A percentile compares a stretch with the other conserved stretches of the same genome.
These are phyloP conservation scores for Saccharomycopsis sp. DNA, from an alignment of 805 yeast genomes.

Conservation along the genomic window DNA sequence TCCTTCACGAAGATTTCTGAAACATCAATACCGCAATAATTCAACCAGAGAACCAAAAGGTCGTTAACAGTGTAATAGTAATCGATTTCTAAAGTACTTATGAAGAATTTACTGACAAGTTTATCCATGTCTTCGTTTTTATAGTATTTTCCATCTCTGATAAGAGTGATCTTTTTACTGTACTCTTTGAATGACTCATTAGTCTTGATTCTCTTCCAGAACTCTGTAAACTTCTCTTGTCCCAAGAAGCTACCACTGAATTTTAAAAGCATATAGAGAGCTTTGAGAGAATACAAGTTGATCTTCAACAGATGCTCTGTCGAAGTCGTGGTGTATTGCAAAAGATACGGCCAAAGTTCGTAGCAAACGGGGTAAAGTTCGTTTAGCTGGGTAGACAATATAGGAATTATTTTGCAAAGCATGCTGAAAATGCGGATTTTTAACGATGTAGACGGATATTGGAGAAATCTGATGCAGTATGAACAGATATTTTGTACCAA, in stretches of 20 bases:
- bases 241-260: slow-evolving; percentile 41
- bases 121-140: neutral
- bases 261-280: slow-evolving; percentile 26
- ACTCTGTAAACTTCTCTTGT: slow-evolving; percentile 38
- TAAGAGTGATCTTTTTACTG: neutral
- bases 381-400: slow-evolving; percentile 44
- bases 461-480: slow-evolving; percentile 63
- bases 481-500: slow-evolving; percentile 54
- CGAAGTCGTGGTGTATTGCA: slow-evolving; percentile 11
- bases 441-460: slow-evolving; percentile 57
- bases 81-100: slow-evolving; percentile 8
- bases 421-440: slow-evolving; percentile 52
- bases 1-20: neutral
- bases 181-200: slow-evolving; percentile 9
- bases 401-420: slow-evolving; percentile 38
- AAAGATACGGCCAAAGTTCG: slow-evolving; percentile 45
- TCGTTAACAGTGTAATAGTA: slow-evolving; percentile 13
- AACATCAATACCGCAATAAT: slow-evolving; percentile 5
- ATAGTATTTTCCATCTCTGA: neutral
- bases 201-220: slow-evolving; percentile 33
- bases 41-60: slow-evolving; percentile 6
- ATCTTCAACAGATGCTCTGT: slow-evolving; percentile 23
- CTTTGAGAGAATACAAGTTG: slow-evolving; percentile 27
- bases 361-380: slow-evolving; percentile 45
- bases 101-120: slow-evolving; percentile 5